These are phyloP conservation scores for Pyrenochaeta sp. DNA, from an alignment of 2,329 filamentous ascomycete genomes.

Conservation along the genomic window DNA sequence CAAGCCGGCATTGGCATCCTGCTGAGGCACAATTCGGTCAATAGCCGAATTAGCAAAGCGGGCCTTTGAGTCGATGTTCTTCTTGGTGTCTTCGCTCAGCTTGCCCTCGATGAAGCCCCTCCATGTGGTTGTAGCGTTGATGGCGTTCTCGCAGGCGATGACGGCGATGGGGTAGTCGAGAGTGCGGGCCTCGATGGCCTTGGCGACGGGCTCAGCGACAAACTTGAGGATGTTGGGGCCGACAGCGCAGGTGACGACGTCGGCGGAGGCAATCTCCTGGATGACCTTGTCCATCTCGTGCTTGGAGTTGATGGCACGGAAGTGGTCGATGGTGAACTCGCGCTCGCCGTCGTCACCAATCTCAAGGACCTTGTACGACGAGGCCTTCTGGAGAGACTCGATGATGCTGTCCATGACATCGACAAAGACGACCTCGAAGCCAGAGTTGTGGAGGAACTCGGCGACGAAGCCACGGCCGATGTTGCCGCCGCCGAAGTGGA, in stretches of 20 bases:
- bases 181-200: conserved; percentile 83
- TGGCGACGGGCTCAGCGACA: conserved; percentile 93
- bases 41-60: conserved; percentile 97
- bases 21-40: conserved; percentile 95
- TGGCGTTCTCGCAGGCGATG: conserved; percentile 98
- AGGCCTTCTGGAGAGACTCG: conserved; percentile 74
- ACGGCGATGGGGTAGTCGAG: conserved; percentile 76
- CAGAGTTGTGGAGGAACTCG: conserved; percentile 86
- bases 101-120: conserved; percentile 80
- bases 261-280: conserved; percentile 84
- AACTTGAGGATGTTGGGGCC: conserved; percentile 96
- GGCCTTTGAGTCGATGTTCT: conserved; percentile 74
- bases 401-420: conserved; percentile 90
- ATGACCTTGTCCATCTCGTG: conserved; percentile 81
- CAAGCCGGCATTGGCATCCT: conserved; percentile 79
- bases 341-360: conserved; percentile 84
- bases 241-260: conserved; percentile 95
- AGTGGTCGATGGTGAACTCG: conserved; percentile 87
- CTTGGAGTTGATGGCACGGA: conserved; percentile 95
- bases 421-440: conserved; percentile 94
- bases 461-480: conserved; percentile 59
- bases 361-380: conserved; percentile 90
- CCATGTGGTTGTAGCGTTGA: conserved; percentile 89
- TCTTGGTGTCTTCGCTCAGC: conserved; percentile 71
- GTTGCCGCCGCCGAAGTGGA: conserved; percentile 63